These are phyloP conservation scores for Fraxinus floribunda DNA, from an alignment of 305 asterid genomes.

Conservation along the genomic window DNA sequence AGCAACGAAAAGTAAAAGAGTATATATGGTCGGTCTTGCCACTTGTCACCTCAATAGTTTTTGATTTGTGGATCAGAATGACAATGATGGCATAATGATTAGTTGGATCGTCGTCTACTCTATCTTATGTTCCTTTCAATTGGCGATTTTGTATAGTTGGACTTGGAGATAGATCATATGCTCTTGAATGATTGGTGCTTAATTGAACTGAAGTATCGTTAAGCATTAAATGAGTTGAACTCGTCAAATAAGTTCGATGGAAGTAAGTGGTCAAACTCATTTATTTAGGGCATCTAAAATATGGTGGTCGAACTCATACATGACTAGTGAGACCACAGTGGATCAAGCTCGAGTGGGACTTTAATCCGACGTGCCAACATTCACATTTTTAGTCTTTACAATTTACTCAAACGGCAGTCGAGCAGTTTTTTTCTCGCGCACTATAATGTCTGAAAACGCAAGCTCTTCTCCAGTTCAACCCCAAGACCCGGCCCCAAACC, in stretches of 20 bases:
- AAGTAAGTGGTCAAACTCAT: too few species aligned
- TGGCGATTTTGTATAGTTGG: background rate
- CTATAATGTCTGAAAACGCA: constrained; percentile 32
- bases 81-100: too few species aligned
- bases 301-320: background rate
- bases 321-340: background rate
- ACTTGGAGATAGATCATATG: too few species aligned
- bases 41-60: background rate
- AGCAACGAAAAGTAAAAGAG: too few species aligned
- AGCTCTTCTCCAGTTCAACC: constrained; percentile 19
- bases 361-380: background rate
- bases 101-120: background rate
- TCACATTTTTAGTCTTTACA: background rate
- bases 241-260: background rate
- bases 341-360: background rate
- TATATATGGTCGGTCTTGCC: background rate
- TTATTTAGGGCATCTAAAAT: background rate
- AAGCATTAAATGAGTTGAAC: background rate
- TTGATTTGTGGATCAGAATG: too few species aligned
- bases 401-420: background rate
- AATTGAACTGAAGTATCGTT: background rate
- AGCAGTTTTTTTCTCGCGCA: background rate
- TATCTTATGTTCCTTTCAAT: too few species aligned
- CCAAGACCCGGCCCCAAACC: constrained; percentile 20
- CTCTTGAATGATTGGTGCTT: background rate